Conservation (phyloP, 352 stramenopile genomes). For the Pythium myriotylum region DNA sequence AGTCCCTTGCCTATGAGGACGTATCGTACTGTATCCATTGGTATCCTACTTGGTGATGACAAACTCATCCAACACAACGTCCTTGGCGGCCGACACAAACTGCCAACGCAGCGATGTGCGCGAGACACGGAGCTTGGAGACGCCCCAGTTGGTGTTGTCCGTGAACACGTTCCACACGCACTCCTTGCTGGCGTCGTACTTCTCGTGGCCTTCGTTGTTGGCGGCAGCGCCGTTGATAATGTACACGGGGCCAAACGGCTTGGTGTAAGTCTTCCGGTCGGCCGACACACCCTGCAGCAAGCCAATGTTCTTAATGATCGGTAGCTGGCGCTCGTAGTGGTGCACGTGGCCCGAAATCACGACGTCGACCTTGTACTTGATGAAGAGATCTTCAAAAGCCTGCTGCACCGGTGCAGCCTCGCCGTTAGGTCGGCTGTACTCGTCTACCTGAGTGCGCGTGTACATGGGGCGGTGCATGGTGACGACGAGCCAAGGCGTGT, state of each 20-base stretch:
- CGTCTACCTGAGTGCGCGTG: constrained; percentile 33
- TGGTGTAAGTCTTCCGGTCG: constrained; percentile 40
- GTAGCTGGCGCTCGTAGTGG: constrained; percentile 51
- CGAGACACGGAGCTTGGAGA: constrained; percentile 25
- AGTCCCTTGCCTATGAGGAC: too few relatives aligned
- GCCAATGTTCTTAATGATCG: constrained; percentile 38
- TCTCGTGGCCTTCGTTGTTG: constrained; percentile 23
- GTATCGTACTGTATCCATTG: too few relatives aligned
- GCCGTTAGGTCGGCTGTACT: constrained; percentile 36
- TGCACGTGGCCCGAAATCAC: constrained; percentile 54
- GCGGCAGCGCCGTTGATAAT: constrained; percentile 44
- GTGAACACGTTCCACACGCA: constrained; percentile 19
- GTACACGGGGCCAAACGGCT: constrained; percentile 52
- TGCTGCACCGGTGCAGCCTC: constrained; percentile 36
- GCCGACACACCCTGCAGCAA: constrained; percentile 47
- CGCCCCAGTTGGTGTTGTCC: constrained; percentile 21
- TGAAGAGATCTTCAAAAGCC: constrained; percentile 59
- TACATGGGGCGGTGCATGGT: constrained; percentile 61
- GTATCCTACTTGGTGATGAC: constrained; percentile 7
- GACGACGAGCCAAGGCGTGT: constrained; percentile 57
- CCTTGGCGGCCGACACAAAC: constrained; percentile 20
- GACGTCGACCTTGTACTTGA: constrained; percentile 62
- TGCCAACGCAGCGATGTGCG: constrained; percentile 20
- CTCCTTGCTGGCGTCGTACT: constrained; percentile 9
- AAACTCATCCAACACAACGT: constrained; percentile 6